Evolutionary conservation across 768 basidiomycete species (phyloP).

Genomic region (Cyclocybe aegerita): DNA sequence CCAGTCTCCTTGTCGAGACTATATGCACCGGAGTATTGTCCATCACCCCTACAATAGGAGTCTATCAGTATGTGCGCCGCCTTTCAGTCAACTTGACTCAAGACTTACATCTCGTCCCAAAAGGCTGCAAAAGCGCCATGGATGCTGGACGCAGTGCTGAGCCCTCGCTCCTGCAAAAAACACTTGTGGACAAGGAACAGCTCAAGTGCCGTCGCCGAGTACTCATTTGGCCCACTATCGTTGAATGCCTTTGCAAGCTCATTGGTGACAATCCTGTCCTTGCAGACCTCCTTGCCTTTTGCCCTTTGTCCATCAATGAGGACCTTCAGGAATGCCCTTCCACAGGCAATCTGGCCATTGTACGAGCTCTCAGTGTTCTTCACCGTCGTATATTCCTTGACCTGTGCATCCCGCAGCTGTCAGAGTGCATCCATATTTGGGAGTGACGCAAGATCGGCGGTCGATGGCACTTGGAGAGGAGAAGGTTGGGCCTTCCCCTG

Average conservation of each 20-base stretch:
- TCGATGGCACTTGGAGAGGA: too few relatives aligned
- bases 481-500: too few relatives aligned
- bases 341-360: conserved; percentile 13
- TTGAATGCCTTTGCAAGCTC: conserved; percentile 26
- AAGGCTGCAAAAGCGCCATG: conserved; percentile 25
- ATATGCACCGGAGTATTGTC: conserved; percentile 25
- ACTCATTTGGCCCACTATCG: conserved; percentile 23
- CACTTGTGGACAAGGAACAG: conserved; percentile 30
- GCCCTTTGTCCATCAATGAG: conserved; percentile 3
- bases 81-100: too few relatives aligned
- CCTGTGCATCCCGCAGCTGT: conserved; percentile 1
- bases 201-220: conserved; percentile 23
- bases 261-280: too few relatives aligned
- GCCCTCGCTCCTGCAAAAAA: conserved; percentile 17
- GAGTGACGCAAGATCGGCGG: background rate
- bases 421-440: background rate
- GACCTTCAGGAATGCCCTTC: conserved; percentile 13
- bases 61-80: too few relatives aligned
- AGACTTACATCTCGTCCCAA: conserved; percentile 28
- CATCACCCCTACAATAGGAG: conserved; percentile 6
- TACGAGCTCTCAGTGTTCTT: conserved; percentile 12
- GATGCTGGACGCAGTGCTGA: conserved; percentile 21
- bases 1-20: conserved; percentile 17
- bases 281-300: too few relatives aligned
- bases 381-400: conserved; percentile 4